Percentiles rank a stretch among this genome's conserved stretches.
These are phyloP conservation scores for Rutstroemia sp. DNA, from an alignment of 2,329 filamentous ascomycete species.

Conservation along the genomic window DNA sequence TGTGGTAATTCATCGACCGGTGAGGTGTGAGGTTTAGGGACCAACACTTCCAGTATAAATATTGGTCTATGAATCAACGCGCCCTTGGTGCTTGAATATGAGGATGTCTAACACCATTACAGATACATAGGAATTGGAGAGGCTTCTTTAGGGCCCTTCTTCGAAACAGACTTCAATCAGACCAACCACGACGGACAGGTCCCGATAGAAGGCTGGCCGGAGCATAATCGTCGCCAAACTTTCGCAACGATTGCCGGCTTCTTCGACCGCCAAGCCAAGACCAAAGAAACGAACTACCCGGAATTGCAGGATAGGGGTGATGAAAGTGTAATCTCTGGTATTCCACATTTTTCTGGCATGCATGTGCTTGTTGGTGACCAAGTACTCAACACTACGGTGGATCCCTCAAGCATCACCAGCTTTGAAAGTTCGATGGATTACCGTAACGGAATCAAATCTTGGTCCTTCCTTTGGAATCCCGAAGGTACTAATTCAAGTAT, in stretches of 20 bases:
- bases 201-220: slow-evolving; percentile 52
- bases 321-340: slow-evolving; percentile 57
- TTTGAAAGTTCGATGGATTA: slow-evolving; percentile 46
- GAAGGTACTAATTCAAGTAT: slow-evolving; percentile 44
- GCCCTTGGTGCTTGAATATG: too few relatives aligned
- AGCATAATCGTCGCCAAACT: slow-evolving; percentile 54
- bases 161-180: slow-evolving; percentile 15
- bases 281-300: slow-evolving; percentile 52
- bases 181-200: slow-evolving; percentile 12
- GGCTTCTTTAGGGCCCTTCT: slow-evolving; percentile 14
- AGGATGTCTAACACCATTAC: not conserved
- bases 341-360: slow-evolving; percentile 58
- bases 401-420: slow-evolving; percentile 49
- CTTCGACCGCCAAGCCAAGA: slow-evolving; percentile 48
- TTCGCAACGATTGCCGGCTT: slow-evolving; percentile 64
- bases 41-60: too few relatives aligned
- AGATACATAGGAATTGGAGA: slow-evolving; percentile 13
- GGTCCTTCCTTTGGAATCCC: slow-evolving; percentile 13
- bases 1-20: not conserved
- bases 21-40: not conserved
- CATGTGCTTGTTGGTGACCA: slow-evolving; percentile 45
- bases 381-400: slow-evolving; percentile 51
- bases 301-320: slow-evolving; percentile 57
- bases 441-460: slow-evolving; percentile 3
- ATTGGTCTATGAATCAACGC: too few relatives aligned